A percentile compares a stretch with the other conserved stretches of the same genome.
Evolutionary conservation across 768 basidiomycete genomes (phyloP).

Genomic region (Dendrothele bispora): DNA sequence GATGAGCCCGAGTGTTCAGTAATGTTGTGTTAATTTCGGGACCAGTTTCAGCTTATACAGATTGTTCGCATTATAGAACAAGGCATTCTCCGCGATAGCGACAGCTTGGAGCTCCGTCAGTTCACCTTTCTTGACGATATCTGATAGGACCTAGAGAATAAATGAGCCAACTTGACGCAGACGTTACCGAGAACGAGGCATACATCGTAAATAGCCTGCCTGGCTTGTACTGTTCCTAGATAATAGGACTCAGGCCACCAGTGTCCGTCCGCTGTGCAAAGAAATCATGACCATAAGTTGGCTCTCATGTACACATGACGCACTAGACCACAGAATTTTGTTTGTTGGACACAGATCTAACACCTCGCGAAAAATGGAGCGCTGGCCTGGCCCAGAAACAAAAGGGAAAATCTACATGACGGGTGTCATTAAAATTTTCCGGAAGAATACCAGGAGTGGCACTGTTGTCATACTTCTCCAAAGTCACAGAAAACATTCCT

Average conservation of each 20-base stretch:
- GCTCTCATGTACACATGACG: constrained; percentile 17
- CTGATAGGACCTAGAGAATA: constrained; percentile 51
- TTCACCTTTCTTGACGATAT: constrained; percentile 46
- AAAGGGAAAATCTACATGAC: constrained; percentile 57
- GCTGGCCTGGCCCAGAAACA: constrained; percentile 64
- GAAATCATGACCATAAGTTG: neutral
- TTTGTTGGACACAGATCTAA: constrained; percentile 74
- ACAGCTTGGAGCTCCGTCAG: constrained; percentile 57
- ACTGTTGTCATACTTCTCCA: constrained; percentile 50
- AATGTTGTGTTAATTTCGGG: no score
- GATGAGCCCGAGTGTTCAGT: no score
- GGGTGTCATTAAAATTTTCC: no score
- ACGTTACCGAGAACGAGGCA: constrained; percentile 8
- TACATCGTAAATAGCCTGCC: constrained; percentile 61
- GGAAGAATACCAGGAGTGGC: neutral
- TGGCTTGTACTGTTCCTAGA: constrained; percentile 63
- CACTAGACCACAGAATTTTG: constrained; percentile 83
- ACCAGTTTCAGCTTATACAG: constrained; percentile 58
- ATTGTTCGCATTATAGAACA: constrained; percentile 69
- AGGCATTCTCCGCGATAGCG: constrained; percentile 48
- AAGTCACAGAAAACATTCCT: constrained; percentile 78
- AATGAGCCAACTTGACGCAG: neutral
- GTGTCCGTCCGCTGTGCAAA: constrained; percentile 53
- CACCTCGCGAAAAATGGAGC: constrained; percentile 55
- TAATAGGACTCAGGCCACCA: constrained; percentile 83